These are phyloP conservation scores for Pythium volutum DNA, from an alignment of 352 stramenopile genomes.

Conservation along the genomic window DNA sequence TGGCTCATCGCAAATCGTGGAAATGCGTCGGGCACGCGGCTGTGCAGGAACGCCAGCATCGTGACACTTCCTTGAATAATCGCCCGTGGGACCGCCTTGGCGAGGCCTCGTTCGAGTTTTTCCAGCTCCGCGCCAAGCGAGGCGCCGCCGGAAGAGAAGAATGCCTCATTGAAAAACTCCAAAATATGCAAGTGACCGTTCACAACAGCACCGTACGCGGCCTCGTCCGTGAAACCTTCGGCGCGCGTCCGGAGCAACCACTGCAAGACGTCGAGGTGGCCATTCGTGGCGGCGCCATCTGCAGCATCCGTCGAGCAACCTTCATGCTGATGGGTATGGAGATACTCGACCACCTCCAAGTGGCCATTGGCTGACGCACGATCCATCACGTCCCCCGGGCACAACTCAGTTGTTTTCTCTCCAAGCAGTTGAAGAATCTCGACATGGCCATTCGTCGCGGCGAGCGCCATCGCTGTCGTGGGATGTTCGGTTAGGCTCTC, in stretches of 20 bases:
- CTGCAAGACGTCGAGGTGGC: slow-evolving; percentile 10
- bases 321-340: not conserved
- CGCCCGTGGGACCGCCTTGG: not conserved
- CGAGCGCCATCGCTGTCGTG: slow-evolving; percentile 8
- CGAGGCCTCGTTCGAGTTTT: not conserved
- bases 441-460: slow-evolving; percentile 16
- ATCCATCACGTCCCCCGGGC: slow-evolving; percentile 22
- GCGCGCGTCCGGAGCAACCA: slow-evolving; percentile 6
- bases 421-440: slow-evolving; percentile 16
- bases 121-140: not conserved
- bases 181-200: not conserved
- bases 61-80: not conserved
- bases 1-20: not conserved
- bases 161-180: not conserved
- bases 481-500: not conserved
- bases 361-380: slow-evolving; percentile 21
- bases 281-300: not conserved
- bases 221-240: not conserved
- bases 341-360: slow-evolving; percentile 16
- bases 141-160: not conserved
- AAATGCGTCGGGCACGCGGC: not conserved
- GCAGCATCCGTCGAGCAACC: slow-evolving; percentile 1
- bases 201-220: not conserved
- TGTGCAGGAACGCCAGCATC: not conserved
- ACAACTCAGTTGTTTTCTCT: not conserved